These are phyloP conservation scores for Phytophthora melonis DNA, from an alignment of 352 stramenopile species.

Conservation along the genomic window DNA sequence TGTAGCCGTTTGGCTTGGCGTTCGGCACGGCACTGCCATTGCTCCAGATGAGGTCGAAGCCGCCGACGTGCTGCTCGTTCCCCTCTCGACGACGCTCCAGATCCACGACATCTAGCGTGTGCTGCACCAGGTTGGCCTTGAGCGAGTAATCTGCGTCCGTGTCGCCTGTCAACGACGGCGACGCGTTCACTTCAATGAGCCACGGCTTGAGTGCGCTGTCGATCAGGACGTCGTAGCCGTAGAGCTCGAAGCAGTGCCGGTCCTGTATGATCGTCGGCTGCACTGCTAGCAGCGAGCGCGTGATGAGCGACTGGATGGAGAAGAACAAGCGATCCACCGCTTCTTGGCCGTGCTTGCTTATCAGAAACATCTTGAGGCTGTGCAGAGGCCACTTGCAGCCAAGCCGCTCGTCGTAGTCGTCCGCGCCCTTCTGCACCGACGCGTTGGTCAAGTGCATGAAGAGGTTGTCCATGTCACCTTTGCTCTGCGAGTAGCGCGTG, in stretches of 20 bases:
- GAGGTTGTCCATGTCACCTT: slow-evolving; percentile 78
- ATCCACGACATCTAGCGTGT: slow-evolving; percentile 91
- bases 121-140: slow-evolving; percentile 89
- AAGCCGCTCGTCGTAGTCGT: slow-evolving; percentile 51
- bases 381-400: slow-evolving; percentile 79
- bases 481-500: slow-evolving; percentile 67
- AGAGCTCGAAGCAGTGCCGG: slow-evolving; percentile 85
- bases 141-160: slow-evolving; percentile 84
- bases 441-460: slow-evolving; percentile 83
- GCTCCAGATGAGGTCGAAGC: slow-evolving; percentile 78
- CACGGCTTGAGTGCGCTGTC: slow-evolving; percentile 66
- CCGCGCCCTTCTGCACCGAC: slow-evolving; percentile 74
- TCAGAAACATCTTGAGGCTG: slow-evolving; percentile 66
- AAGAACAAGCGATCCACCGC: slow-evolving; percentile 74
- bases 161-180: slow-evolving; percentile 74
- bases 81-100: slow-evolving; percentile 64
- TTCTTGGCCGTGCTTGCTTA: slow-evolving; percentile 75
- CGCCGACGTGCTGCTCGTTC: slow-evolving; percentile 61
- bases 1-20: slow-evolving; percentile 61
- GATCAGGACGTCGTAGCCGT: slow-evolving; percentile 82
- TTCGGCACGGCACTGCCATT: slow-evolving; percentile 43
- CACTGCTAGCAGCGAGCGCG: slow-evolving; percentile 83
- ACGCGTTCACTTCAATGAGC: slow-evolving; percentile 83
- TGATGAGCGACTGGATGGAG: slow-evolving; percentile 88
- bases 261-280: slow-evolving; percentile 89